A percentile compares a stretch with the other conserved stretches of the same genome.
Conservation (phyloP, 192 early-diverging fungal genomes). For the Paraglomus occultum region DNA sequence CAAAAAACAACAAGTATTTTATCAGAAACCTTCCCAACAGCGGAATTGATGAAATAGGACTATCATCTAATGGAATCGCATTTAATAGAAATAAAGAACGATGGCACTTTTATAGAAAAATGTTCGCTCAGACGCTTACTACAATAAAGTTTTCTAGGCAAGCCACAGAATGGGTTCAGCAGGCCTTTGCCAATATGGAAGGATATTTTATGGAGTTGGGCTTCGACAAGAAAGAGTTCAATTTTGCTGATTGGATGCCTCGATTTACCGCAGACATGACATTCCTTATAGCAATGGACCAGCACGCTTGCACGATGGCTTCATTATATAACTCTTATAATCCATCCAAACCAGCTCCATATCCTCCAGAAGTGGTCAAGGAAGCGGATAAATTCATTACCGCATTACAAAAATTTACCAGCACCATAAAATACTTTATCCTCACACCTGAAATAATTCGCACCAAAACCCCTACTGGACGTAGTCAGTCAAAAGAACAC, state of each 20-base stretch:
- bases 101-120: constrained; percentile 16
- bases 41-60: background rate
- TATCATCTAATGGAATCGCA: background rate
- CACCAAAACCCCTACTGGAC: background rate
- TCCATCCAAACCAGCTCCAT: too few relatives aligned
- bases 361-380: background rate
- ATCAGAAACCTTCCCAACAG: too few relatives aligned
- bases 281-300: background rate
- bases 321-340: background rate
- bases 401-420: constrained; percentile 2
- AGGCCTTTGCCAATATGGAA: background rate
- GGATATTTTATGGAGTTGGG: background rate
- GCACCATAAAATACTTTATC: background rate
- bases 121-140: constrained; percentile 18
- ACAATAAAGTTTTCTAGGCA: constrained; percentile 29
- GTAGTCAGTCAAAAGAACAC: background rate
- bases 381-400: background rate
- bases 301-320: background rate
- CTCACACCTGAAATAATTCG: constrained; percentile 1
- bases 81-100: constrained; percentile 4
- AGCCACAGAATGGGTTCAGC: constrained; percentile 7
- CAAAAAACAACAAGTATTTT: background rate
- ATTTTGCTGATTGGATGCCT: constrained; percentile 7
- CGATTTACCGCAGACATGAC: constrained; percentile 5
- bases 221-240: background rate